Conservation (phyloP, 1,284 basidiomycete species). For the Blastosporella zonata region DNA sequence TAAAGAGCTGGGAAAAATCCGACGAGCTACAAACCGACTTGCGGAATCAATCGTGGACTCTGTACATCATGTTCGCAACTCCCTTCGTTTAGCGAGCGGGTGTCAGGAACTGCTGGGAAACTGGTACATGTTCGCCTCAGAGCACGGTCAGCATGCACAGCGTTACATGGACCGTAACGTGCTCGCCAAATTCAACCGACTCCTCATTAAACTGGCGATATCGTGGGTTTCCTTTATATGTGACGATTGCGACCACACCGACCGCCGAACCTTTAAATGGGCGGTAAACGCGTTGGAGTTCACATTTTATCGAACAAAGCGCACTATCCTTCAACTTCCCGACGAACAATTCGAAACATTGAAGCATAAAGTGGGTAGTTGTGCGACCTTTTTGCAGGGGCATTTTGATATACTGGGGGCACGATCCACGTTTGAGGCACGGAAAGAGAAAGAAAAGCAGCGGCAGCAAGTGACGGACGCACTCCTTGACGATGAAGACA, state of each 20-base stretch:
- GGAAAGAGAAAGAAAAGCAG: constrained; percentile 82
- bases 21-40: constrained; percentile 83
- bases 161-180: constrained; percentile 80
- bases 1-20: constrained; percentile 87
- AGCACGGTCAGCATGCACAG: constrained; percentile 87
- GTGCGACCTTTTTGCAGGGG: constrained; percentile 94
- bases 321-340: constrained; percentile 89
- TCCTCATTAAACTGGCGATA: constrained; percentile 86
- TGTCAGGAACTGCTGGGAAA: constrained; percentile 91
- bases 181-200: constrained; percentile 75
- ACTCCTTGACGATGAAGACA: constrained; percentile 48
- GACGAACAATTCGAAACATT: constrained; percentile 88
- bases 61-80: constrained; percentile 76
- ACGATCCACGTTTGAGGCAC: constrained; percentile 84
- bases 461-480: constrained; percentile 56
- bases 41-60: constrained; percentile 94
- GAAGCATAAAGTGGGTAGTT: constrained; percentile 89
- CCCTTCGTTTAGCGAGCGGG: constrained; percentile 59
- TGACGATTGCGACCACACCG: constrained; percentile 95
- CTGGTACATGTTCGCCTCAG: constrained; percentile 97
- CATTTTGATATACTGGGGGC: constrained; percentile 99
- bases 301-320: constrained; percentile 85
- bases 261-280: constrained; percentile 98
- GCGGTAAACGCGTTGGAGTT: constrained; percentile 97
- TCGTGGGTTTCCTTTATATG: constrained; percentile 99